Base-by-base conservation (phyloP, 768 basidiomycete species). In the Tubosaeta sp. region DNA sequence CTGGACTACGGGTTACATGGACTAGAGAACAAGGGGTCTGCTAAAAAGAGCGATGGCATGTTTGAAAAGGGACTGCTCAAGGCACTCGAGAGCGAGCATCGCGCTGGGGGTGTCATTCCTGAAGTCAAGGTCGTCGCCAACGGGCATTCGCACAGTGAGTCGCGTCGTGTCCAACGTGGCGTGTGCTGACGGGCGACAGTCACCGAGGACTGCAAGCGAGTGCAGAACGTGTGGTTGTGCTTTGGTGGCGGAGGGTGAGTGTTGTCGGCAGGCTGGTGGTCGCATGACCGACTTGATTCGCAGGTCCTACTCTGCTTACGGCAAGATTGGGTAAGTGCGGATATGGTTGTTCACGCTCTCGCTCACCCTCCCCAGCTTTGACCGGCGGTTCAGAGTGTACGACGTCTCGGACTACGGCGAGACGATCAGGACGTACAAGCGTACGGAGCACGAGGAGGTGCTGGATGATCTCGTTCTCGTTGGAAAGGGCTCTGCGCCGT, bases 111-210 rank as follows among this genome's bases (percentile, higher is more conserved):
- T 10, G 69, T 65, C 44, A 68, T 74, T 27, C 77, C 73, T 0
- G 94, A 94, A 61, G 87, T 94, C 39, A 95, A 95, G 68, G 88
- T 89, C 2, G 76, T 95, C 14, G 86, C 81, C 19, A 92, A 97
- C 67, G 95, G 94, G 0, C 95, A 98, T 63, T 86, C 81, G 62
- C 95, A 98, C 69, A 66, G 89, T 88, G 66, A 53, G 81, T 70
- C 18, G 27, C 21, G 11, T 29, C 8, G 31, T 30, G 21, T 16
- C 7, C 0, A 16, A 3, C 18, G 18, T 16, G 42, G 25, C 13
- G 19, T 55, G 16, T 46, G 42, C 60, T 65, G 41, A 69, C 48
- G 10, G 24, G 19, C 40, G 46, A 10, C 50, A 89, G 89, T 91
- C 14, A 93, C 90, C 14, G 92, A 96, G 63, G 87, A 93, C 57